Base-by-base conservation (phyloP, 2,329 filamentous ascomycete species). In the Calycina herbarum region DNA sequence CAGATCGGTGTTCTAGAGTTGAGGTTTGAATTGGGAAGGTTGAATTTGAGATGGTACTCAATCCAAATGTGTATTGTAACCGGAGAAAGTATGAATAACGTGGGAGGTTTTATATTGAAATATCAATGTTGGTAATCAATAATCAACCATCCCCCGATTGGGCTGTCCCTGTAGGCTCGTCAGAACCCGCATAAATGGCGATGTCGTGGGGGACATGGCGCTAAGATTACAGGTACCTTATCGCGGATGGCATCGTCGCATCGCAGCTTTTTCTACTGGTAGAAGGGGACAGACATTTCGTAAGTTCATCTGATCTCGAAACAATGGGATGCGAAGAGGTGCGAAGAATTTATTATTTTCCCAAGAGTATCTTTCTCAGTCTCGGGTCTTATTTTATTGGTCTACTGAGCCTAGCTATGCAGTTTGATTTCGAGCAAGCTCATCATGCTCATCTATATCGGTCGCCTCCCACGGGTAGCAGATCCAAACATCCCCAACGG, bases 391-490 rank as follows among this genome's bases (percentile, higher is more conserved):
- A 38, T 38, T n/a, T n/a, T n/a, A n/a, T n/a, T n/a, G n/a, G n/a
- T n/a, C n/a, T n/a, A n/a, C n/a, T n/a, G n/a, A n/a, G n/a, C n/a
- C 8, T 13, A 11, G 5, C 8, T 7, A 38, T 38, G 35, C 35
- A 4, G 11, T 42, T 61, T 75, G 68, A 67, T 75, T 71, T 15
- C 56, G 81, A 20, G 93, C 91, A 65, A 89, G 77, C 67, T 81
- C 79, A 79, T 98, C 94, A 77, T 97, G 94, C 84, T 94, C 92
- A 33, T 96, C 93, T 76, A 98, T 97, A 77, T 97, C 92, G 40
- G 81, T 90, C 56, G 95, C 95, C 82, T 98, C 95, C 95, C 95
- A 99, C 17, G 95, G 95, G 81, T 99, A 99, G 85, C 93, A 96
- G 78, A 98, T 98, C 95, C 95, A 99, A 71, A 93, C 89, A 79